phyloP scores from a whole-genome alignment of 352 stramenopile species.

The Pythium vanterpoolii region DNA sequence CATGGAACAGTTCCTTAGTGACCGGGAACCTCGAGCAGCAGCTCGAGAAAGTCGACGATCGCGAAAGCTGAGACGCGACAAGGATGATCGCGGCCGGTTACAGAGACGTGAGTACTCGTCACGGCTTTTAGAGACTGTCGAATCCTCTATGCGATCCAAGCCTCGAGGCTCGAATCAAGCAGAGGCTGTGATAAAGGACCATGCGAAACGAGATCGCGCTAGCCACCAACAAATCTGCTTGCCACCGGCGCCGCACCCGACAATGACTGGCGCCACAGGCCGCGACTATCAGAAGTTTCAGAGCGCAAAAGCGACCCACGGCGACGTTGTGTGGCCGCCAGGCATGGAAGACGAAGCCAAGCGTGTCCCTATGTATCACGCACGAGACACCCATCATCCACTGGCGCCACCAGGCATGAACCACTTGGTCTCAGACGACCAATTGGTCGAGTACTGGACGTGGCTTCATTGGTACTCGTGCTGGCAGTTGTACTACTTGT shows the following conservation, averaged over 20 bases:
- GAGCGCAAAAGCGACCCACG: background rate
- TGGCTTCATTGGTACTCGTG: slow-evolving; percentile 71
- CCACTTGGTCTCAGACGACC: slow-evolving; percentile 45
- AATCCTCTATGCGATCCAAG: background rate
- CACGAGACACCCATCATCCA: slow-evolving; percentile 29
- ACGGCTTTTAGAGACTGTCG: background rate
- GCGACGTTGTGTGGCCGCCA: slow-evolving; percentile 38
- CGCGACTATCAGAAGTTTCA: slow-evolving; percentile 5
- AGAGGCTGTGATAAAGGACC: background rate
- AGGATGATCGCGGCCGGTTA: background rate
- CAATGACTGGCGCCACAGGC: background rate
- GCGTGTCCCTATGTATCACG: slow-evolving; percentile 18
- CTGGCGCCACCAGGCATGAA: slow-evolving; percentile 48
- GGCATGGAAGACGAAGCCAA: slow-evolving; percentile 43
- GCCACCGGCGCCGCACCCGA: slow-evolving; percentile 1
- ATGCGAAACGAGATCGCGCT: background rate
- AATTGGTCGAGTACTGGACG: slow-evolving; percentile 57
- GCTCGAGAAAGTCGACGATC: background rate
- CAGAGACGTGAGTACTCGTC: background rate
- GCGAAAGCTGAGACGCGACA: background rate
- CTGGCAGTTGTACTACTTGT: slow-evolving; percentile 63
- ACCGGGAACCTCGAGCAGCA: background rate
- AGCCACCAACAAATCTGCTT: background rate
- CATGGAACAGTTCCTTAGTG: background rate
- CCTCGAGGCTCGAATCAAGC: background rate